These are phyloP conservation scores for Verticillium zaregamsianum DNA, from an alignment of 2,329 filamentous ascomycete species.

Conservation along the genomic window DNA sequence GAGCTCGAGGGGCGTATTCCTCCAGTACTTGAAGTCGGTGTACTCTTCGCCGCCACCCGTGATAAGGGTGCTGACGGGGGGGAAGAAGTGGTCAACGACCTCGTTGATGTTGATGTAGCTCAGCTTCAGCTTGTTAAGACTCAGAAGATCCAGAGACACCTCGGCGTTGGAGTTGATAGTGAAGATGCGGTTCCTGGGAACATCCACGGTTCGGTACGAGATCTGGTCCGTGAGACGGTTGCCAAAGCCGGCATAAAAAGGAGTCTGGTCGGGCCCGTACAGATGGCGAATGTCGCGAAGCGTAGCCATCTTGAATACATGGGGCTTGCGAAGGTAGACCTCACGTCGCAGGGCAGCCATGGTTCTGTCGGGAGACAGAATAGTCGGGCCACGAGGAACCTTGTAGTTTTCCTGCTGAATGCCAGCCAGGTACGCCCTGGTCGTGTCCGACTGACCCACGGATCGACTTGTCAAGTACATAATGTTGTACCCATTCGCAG, in stretches of 20 bases:
- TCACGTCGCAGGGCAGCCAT: constrained; percentile 90
- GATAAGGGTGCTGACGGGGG: constrained; percentile 80
- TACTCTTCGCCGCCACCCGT: constrained; percentile 90
- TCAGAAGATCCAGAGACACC: constrained; percentile 84
- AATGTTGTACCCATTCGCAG: constrained; percentile 95
- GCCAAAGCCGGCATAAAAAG: constrained; percentile 96
- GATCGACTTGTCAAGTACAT: constrained; percentile 95
- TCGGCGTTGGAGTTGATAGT: constrained; percentile 98
- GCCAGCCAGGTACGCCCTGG: constrained; percentile 82
- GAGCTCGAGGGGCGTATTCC: constrained; percentile 76
- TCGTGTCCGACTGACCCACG: constrained; percentile 89
- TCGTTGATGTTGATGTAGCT: constrained; percentile 97
- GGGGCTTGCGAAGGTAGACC: constrained; percentile 91
- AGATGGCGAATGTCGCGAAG: constrained; percentile 88
- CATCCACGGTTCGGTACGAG: constrained; percentile 93
- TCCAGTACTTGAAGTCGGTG: constrained; percentile 97
- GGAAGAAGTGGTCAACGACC: constrained; percentile 97
- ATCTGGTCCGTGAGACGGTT: constrained; percentile 95
- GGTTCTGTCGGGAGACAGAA: constrained; percentile 90
- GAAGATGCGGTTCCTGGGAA: constrained; percentile 90
- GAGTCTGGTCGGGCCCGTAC: constrained; percentile 71
- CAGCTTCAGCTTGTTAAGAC: constrained; percentile 90
- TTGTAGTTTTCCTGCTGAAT: constrained; percentile 84
- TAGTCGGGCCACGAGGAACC: constrained; percentile 86
- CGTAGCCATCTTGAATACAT: constrained; percentile 99